Evolutionary conservation across 352 stramenopile species (phyloP).

Genomic region (Pythium sukuiense): DNA sequence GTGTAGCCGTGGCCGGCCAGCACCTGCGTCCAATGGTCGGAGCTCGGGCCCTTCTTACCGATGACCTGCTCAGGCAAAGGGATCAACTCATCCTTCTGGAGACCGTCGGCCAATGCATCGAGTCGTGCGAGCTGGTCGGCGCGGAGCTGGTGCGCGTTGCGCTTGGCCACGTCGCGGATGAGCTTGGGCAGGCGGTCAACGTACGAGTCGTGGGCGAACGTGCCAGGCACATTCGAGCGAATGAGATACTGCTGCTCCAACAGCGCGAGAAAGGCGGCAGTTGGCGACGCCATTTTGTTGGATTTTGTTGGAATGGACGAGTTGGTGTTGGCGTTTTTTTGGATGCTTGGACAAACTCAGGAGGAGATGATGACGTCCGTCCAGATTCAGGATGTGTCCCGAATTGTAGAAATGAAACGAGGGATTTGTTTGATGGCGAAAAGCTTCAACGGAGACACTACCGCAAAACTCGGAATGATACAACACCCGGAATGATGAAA

Average conservation of each 20-base stretch:
- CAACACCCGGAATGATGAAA: no score
- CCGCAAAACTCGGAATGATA: not conserved
- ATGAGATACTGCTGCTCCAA: constrained; percentile 45
- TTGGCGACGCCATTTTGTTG: constrained; percentile 31
- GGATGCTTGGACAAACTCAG: constrained; percentile 8
- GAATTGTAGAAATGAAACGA: no score
- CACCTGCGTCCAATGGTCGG: constrained; percentile 46
- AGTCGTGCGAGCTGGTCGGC: constrained; percentile 36
- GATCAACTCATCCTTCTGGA: constrained; percentile 46
- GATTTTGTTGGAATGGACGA: constrained; percentile 6
- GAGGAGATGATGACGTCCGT: not conserved
- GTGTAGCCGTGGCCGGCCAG: constrained; percentile 47
- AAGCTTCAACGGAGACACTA: no score
- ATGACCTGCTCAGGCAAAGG: constrained; percentile 45
- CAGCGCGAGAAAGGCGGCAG: constrained; percentile 43
- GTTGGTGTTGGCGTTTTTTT: constrained; percentile 2
- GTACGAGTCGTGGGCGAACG: constrained; percentile 72
- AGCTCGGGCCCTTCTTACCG: constrained; percentile 39
- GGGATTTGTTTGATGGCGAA: no score
- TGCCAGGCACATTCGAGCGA: constrained; percentile 45
- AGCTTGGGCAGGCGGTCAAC: constrained; percentile 55
- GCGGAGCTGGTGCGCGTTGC: constrained; percentile 47
- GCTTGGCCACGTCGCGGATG: constrained; percentile 49
- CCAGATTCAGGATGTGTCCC: not conserved
- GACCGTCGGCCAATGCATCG: constrained; percentile 42